Percentiles rank a stretch among this genome's conserved stretches.
phyloP scores from a whole-genome alignment of 495 filamentous ascomycete genomes.

The Ramalina intermedia region DNA sequence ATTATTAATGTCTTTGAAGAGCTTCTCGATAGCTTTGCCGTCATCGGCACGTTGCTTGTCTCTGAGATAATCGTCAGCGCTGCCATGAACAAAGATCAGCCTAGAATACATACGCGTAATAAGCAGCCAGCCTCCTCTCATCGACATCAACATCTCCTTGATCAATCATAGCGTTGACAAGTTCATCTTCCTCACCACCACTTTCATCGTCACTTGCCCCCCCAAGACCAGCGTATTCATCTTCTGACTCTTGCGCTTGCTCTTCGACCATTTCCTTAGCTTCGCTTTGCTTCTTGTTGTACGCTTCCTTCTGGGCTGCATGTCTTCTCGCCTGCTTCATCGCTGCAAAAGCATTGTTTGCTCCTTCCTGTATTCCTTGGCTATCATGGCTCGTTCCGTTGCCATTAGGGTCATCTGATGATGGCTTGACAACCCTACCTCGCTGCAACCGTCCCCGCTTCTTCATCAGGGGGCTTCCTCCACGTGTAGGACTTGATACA shows the following conservation, averaged over 20 bases:
- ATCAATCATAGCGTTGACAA: slow-evolving; percentile 81
- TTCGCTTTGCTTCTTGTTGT: slow-evolving; percentile 76
- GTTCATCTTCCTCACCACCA: slow-evolving; percentile 51
- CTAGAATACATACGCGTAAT: slow-evolving; percentile 60
- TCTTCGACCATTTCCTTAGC: slow-evolving; percentile 81
- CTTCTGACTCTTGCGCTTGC: slow-evolving; percentile 92
- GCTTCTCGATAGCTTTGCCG: slow-evolving; percentile 74
- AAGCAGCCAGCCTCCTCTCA: slow-evolving; percentile 66
- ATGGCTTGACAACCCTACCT: slow-evolving; percentile 20
- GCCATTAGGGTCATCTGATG: slow-evolving; percentile 28
- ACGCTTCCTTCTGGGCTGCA: slow-evolving; percentile 38
- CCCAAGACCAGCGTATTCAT: slow-evolving; percentile 92
- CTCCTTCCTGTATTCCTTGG: slow-evolving; percentile 27
- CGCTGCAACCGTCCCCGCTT: slow-evolving; percentile 46
- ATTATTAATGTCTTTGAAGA: slow-evolving; percentile 82
- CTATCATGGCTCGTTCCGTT: slow-evolving; percentile 9
- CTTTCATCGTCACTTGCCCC: slow-evolving; percentile 81
- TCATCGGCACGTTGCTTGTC: slow-evolving; percentile 53
- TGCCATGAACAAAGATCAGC: background rate
- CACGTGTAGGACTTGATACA: slow-evolving; percentile 24
- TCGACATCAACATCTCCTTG: slow-evolving; percentile 61
- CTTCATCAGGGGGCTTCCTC: slow-evolving; percentile 45
- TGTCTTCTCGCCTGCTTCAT: slow-evolving; percentile 53
- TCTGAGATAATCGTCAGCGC: slow-evolving; percentile 21
- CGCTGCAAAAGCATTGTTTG: slow-evolving; percentile 51